phyloP scores from a whole-genome alignment of 2,329 filamentous ascomycete genomes.

The Colletotrichum lupini region DNA sequence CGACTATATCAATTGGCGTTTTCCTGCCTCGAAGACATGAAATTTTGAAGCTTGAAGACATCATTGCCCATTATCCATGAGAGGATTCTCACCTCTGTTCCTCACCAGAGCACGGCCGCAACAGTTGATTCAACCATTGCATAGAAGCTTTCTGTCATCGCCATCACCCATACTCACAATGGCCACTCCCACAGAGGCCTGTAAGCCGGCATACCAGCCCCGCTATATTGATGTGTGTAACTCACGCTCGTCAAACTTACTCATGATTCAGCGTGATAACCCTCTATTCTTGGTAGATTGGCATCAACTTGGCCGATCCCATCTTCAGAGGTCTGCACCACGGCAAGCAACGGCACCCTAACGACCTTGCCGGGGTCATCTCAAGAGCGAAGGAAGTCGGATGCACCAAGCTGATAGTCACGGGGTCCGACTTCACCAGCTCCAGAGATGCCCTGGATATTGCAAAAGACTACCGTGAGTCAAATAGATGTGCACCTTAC shows the following conservation, averaged over 20 bases:
- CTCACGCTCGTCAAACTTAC: neutral
- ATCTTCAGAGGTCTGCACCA: constrained; percentile 89
- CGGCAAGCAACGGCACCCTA: constrained; percentile 78
- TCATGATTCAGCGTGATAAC: constrained; percentile 32
- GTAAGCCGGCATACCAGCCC: constrained; percentile 52
- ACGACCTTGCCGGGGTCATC: constrained; percentile 83
- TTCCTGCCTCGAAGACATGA: neutral
- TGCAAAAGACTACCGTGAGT: constrained; percentile 78
- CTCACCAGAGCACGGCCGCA: neutral
- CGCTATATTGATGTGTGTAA: constrained; percentile 71
- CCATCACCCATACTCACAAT: constrained; percentile 12
- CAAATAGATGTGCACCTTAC: neutral
- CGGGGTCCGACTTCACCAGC: constrained; percentile 86
- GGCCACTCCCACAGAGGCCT: constrained; percentile 14
- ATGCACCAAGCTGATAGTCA: constrained; percentile 91
- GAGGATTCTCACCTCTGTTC: neutral
- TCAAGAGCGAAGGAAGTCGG: constrained; percentile 81
- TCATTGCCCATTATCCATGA: neutral
- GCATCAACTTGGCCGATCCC: constrained; percentile 95
- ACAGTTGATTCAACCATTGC: constrained; percentile 1
- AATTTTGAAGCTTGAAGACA: neutral
- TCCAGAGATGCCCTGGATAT: constrained; percentile 80
- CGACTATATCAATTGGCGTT: neutral
- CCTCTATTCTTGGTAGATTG: constrained; percentile 66
- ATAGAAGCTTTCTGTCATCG: constrained; percentile 5